Percentiles rank a stretch among this genome's conserved stretches.
Conservation (phyloP, 2,329 filamentous ascomycete genomes). For the Pyricularia sp. region DNA sequence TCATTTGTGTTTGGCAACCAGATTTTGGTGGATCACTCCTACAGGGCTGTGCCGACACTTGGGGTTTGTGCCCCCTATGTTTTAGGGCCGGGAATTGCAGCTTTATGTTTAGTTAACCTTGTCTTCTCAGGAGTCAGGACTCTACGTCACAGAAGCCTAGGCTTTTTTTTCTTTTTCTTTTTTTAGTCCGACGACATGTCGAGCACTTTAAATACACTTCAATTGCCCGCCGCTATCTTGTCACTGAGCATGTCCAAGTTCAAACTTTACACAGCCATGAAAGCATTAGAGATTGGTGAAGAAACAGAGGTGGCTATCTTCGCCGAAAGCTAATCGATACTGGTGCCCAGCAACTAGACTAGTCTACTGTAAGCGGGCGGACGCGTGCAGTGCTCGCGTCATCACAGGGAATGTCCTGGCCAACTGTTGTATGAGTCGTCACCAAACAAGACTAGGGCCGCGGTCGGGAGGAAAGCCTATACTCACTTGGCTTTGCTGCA, state of each 20-base stretch:
- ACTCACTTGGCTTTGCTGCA: not conserved
- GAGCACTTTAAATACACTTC: not conserved
- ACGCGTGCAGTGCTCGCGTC: not conserved
- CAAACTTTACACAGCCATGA: not conserved
- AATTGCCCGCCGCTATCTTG: not conserved
- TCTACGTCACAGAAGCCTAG: not conserved
- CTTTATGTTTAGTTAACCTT: not conserved
- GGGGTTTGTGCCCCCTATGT: not conserved
- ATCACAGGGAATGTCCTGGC: not conserved
- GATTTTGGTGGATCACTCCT: not conserved
- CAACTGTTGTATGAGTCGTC: not conserved
- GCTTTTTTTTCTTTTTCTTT: not conserved
- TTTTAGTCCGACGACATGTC: not conserved
- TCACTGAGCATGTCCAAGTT: not conserved
- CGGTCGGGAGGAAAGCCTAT: not conserved
- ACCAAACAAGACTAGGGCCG: not conserved
- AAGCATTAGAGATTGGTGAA: not conserved
- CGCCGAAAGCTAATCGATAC: not conserved
- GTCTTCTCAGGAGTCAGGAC: not conserved
- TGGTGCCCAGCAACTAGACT: not conserved
- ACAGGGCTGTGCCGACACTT: not conserved
- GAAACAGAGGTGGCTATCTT: not conserved
- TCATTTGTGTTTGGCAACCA: not conserved
- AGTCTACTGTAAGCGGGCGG: not conserved
- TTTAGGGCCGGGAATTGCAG: not conserved